phyloP scores from a whole-genome alignment of 2,329 filamentous ascomycete species.

The Colletotrichum coccodes region DNA sequence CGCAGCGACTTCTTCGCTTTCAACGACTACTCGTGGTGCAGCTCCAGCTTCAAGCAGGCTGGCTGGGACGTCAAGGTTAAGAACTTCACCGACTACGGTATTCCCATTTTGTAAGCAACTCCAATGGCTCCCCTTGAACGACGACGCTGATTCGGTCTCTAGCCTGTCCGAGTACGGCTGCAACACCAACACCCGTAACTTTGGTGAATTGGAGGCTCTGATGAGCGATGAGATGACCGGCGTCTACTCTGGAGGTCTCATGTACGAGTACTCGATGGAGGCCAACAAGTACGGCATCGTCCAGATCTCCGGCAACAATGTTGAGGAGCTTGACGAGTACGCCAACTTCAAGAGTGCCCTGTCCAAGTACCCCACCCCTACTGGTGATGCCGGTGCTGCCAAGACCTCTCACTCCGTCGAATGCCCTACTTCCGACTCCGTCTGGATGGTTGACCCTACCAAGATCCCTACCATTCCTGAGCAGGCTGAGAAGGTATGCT shows the following conservation, averaged over 20 bases:
- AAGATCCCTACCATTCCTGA: constrained; percentile 62
- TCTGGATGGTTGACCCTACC: constrained; percentile 63
- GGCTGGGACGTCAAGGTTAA: constrained; percentile 91
- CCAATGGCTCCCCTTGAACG: constrained; percentile 38
- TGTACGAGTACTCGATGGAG: constrained; percentile 94
- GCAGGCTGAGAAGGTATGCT: constrained; percentile 48
- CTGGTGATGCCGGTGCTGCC: constrained; percentile 60
- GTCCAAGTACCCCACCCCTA: constrained; percentile 59
- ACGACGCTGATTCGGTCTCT: background rate
- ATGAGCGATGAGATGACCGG: constrained; percentile 85
- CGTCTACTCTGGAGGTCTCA: constrained; percentile 94
- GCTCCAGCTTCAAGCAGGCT: constrained; percentile 73
- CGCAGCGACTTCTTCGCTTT: constrained; percentile 91
- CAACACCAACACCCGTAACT: constrained; percentile 82
- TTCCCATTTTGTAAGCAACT: constrained; percentile 78
- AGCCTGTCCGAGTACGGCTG: constrained; percentile 94
- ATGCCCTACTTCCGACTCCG: constrained; percentile 59
- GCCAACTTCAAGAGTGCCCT: constrained; percentile 60
- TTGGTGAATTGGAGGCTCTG: constrained; percentile 80
- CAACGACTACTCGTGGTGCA: constrained; percentile 92
- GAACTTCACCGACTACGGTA: constrained; percentile 86
- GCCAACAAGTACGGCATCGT: constrained; percentile 85
- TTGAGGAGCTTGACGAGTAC: constrained; percentile 73
- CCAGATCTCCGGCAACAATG: constrained; percentile 64
- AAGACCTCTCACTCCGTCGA: constrained; percentile 56